Evolutionary conservation across 495 filamentous ascomycete genomes (phyloP).

Genomic region (Penicillium coprophilum): DNA sequence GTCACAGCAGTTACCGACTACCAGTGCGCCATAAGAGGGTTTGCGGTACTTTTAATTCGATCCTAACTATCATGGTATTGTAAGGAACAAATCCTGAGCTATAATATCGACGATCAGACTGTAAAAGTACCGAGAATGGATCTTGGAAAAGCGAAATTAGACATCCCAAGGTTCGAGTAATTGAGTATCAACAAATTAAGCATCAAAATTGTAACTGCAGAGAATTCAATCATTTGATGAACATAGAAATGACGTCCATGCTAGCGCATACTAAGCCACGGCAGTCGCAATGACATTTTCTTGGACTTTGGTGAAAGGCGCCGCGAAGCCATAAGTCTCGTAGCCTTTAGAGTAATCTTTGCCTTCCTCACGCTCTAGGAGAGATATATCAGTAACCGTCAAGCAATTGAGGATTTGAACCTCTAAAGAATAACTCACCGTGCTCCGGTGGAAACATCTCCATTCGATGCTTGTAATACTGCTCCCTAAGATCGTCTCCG

Average conservation of each 20-base stretch:
- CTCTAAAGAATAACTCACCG: slow-evolving; percentile 17
- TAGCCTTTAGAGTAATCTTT: slow-evolving; percentile 40
- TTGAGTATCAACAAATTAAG: too few species aligned
- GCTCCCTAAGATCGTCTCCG: slow-evolving; percentile 35
- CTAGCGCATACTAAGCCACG: background rate
- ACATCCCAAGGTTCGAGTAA: too few species aligned
- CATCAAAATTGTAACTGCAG: too few species aligned
- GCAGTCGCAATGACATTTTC: background rate
- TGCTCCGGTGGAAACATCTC: slow-evolving; percentile 43
- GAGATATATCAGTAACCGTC: background rate
- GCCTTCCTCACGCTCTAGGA: slow-evolving; percentile 34
- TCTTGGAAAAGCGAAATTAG: too few species aligned
- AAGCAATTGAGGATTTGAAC: background rate
- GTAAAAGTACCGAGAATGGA: too few species aligned
- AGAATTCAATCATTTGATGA: too few species aligned
- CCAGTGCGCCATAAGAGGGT: too few species aligned
- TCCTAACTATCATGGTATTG: too few species aligned
- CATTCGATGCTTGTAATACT: slow-evolving; percentile 41
- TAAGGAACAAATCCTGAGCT: too few species aligned
- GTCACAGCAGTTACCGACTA: background rate
- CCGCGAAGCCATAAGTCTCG: slow-evolving; percentile 40
- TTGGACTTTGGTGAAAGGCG: slow-evolving; percentile 21
- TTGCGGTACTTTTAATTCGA: too few species aligned
- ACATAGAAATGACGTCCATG: background rate
- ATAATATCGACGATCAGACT: too few species aligned